Evolutionary conservation across 1,139 yeast genomes (phyloP).

Genomic region (Candida freyschussii): DNA sequence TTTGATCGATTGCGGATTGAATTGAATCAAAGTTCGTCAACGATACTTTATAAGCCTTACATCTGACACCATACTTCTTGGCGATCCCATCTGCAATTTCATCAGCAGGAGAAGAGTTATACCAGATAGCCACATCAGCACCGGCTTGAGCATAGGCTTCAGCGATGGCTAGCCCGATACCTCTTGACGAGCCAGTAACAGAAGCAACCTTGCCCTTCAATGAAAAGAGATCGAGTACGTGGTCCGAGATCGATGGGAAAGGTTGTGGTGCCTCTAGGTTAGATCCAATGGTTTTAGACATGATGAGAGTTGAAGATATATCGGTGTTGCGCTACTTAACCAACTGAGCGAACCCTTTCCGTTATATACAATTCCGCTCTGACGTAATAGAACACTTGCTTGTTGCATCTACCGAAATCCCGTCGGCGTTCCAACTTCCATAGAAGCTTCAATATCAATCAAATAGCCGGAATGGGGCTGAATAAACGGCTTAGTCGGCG

Average conservation of each 20-base stretch:
- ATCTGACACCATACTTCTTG: constrained; percentile 59
- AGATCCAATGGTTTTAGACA: constrained; percentile 18
- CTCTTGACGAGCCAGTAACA: constrained; percentile 84
- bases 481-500: no score
- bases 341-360: no score
- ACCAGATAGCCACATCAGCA: constrained; percentile 86
- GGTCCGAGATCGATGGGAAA: constrained; percentile 25
- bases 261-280: constrained; percentile 26
- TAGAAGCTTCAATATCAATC: no score
- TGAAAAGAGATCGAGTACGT: constrained; percentile 48
- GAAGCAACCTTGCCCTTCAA: constrained; percentile 82
- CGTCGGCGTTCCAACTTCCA: no score
- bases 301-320: no score
- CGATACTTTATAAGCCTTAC: constrained; percentile 69
- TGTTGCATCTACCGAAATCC: no score
- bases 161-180: constrained; percentile 82
- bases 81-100: constrained; percentile 53
- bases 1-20: constrained; percentile 49
- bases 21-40: constrained; percentile 59
- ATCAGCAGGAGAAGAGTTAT: constrained; percentile 59
- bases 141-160: constrained; percentile 89
- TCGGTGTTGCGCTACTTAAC: no score
- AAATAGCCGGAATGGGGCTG: no score
- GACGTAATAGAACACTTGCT: no score
- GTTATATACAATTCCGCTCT: no score